Evolutionary conservation across 306 rosid species (phyloP), one percentile per base, ranked within the genome.

Genomic region (Herpetospermum pedunculosum): DNA sequence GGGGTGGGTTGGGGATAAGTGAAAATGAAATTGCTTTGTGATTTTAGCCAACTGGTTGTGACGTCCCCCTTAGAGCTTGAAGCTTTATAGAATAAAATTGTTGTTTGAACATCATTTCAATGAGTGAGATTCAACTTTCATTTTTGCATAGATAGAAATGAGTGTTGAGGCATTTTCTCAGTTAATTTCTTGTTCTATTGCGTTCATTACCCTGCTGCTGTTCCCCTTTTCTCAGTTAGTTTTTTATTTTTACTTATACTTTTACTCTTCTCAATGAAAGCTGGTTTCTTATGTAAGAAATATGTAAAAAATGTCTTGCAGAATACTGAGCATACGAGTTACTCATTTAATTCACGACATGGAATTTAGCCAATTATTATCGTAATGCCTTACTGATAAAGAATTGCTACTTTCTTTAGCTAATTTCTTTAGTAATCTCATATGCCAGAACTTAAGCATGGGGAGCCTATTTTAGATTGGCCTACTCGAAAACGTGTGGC

Each of bases 401-500:
- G 77, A 75, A 37, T 49, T 35, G 43, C 71, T 62, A 3, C 41
- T 35, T 62, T 9, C 12, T 8, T 34, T 35, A 13, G 38, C 46
- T 62, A 30, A 62, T 34, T 30, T 32, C 6, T 63, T 35, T 63
- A n/a, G 44, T 60, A 32, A 73, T 71, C 53, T 34, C 21, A 52
- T 70, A 57, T 85, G 87, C 59, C 96, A 92, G 98, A 93, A 80
- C 75, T 87, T 74, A 93, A 93, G 76, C 88, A 91, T 13, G 95
- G 95, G 78, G 97, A 88, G 47, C 38, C 92, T 70, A 86, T 89
- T 80, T 84, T 91, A 74, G 86, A 77, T 67, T 94, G 98, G 98
- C 88, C 96, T 47, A 91, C 88, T 6, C 88, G 98, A 88, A 91
- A 94, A 76, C 81, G 78, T 76, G 94, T 94, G 77, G 96, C 98